Conservation (phyloP, 2,329 filamentous ascomycete genomes). For the Hortaea werneckii region DNA sequence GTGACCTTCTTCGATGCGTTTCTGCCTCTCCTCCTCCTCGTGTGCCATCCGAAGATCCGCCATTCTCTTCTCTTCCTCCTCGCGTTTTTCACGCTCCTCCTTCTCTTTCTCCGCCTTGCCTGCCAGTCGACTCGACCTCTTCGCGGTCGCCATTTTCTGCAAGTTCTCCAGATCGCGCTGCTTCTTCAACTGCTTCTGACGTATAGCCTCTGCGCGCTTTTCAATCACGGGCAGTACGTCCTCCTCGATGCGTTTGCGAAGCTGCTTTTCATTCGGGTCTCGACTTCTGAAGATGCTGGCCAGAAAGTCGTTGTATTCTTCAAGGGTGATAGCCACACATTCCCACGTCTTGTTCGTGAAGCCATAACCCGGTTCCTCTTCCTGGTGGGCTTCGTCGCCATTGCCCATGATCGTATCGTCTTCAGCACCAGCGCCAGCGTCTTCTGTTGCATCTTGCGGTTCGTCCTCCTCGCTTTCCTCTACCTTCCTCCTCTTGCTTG, state of each 20-base stretch:
- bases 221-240: conserved; percentile 79
- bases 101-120: conserved; percentile 69
- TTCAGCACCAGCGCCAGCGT: conserved; percentile 25
- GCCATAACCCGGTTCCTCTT: conserved; percentile 38
- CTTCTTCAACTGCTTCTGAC: conserved; percentile 62
- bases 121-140: conserved; percentile 83
- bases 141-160: conserved; percentile 84
- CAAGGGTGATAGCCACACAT: conserved; percentile 71
- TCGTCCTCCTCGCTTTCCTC: conserved; percentile 38
- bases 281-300: conserved; percentile 62
- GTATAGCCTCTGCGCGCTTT: conserved; percentile 58
- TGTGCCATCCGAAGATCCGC: conserved; percentile 54
- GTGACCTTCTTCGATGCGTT: conserved; percentile 63
- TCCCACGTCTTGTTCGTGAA: conserved; percentile 79
- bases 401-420: conserved; percentile 26
- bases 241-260: conserved; percentile 61
- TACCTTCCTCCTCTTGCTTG: conserved; percentile 61
- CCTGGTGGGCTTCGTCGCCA: conserved; percentile 23
- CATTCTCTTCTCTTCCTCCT: conserved; percentile 57
- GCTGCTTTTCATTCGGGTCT: conserved; percentile 73
- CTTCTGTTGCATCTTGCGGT: conserved; percentile 32
- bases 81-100: conserved; percentile 58
- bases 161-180: conserved; percentile 72
- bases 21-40: conserved; percentile 48
- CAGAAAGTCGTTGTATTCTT: conserved; percentile 66